Conservation (phyloP, 495 filamentous ascomycete genomes). For the Neurospora sp. region DNA sequence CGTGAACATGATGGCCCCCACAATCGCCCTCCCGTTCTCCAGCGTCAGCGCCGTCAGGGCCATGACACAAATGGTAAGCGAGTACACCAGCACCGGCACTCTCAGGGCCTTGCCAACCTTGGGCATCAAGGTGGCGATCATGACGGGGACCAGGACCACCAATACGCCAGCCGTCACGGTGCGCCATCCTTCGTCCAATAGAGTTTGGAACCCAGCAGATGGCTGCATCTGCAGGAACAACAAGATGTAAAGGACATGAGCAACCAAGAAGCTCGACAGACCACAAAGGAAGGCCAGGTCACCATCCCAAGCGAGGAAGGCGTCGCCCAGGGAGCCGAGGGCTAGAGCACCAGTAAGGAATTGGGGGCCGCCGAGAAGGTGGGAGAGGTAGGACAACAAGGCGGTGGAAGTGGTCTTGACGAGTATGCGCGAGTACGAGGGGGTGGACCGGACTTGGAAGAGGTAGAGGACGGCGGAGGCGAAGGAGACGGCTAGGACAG, state of each 20-base stretch:
- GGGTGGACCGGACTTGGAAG: conserved; percentile 7
- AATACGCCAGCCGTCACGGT: conserved; percentile 1
- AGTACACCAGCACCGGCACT: conserved; percentile 40
- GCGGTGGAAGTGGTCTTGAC: conserved; percentile 18
- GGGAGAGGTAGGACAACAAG: conserved; percentile 9
- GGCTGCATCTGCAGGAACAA: conserved; percentile 6
- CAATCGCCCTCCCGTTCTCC: conserved; percentile 3
- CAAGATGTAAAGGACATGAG: conserved; percentile 17
- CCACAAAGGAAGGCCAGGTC: conserved; percentile 15
- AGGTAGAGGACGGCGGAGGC: conserved; percentile 9
- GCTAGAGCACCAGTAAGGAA: conserved; percentile 11
- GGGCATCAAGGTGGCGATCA: conserved; percentile 13
- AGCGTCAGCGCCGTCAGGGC: conserved; percentile 10
- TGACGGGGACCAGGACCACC: background rate
- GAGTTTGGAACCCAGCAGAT: background rate
- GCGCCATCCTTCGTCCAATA: background rate
- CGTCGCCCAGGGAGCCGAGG: conserved; percentile 15
- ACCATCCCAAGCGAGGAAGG: conserved; percentile 17
- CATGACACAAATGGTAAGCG: conserved; percentile 37
- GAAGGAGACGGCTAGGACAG: conserved; percentile 12
- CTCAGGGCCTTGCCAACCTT: conserved; percentile 28
- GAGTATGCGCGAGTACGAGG: conserved; percentile 7
- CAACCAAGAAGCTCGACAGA: conserved; percentile 15
- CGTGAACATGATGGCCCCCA: conserved; percentile 17
- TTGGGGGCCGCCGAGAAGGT: conserved; percentile 1